phyloP scores from a whole-genome alignment of 345 rosid species.

The Eucalyptus lansdowneana region DNA sequence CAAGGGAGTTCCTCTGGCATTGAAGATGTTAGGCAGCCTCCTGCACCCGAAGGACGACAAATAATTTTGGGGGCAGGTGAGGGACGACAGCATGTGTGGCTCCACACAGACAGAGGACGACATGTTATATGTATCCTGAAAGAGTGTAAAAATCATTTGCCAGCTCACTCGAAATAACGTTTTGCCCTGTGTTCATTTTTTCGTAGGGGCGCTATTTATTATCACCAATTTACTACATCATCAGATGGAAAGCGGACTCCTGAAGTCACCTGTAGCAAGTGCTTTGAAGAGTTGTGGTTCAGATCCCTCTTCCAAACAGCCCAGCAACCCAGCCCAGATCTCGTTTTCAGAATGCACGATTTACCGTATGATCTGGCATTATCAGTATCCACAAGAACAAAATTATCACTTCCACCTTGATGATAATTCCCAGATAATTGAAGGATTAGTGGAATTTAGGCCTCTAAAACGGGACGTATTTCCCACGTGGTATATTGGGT shows the following conservation, averaged over 20 bases:
- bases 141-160: accelerated
- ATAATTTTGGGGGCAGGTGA: too few relatives aligned
- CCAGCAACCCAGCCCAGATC: not conserved
- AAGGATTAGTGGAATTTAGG: not conserved
- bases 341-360: not conserved
- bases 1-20: too few relatives aligned
- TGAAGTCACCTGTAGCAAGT: not conserved
- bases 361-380: not conserved
- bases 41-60: too few relatives aligned
- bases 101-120: too few relatives aligned
- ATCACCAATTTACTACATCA: too few relatives aligned
- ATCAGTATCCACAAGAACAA: not conserved
- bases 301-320: not conserved
- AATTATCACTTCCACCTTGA: not conserved
- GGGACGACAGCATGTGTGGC: too few relatives aligned
- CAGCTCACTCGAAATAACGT: not conserved
- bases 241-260: not conserved
- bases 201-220: not conserved
- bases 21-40: too few relatives aligned
- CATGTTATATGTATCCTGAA: not conserved
- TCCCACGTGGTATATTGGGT: accelerated
- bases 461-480: accelerated
- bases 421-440: not conserved
- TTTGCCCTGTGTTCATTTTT: not conserved
- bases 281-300: not conserved